These are phyloP conservation scores for Austroboletus novae-zelandiae DNA, from an alignment of 1,284 basidiomycete genomes.

Conservation along the genomic window DNA sequence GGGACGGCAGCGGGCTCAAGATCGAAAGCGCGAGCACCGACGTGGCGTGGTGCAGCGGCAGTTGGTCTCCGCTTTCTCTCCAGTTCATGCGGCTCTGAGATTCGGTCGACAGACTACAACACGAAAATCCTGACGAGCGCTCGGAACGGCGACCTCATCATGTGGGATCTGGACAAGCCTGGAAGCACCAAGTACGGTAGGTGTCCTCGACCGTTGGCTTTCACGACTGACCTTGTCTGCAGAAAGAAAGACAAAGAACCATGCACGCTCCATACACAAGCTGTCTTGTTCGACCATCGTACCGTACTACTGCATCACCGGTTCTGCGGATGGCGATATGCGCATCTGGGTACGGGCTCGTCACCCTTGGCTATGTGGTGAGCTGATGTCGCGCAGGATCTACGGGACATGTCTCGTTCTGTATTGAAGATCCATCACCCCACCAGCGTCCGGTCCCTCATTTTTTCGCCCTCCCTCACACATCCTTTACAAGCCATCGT, in stretches of 20 bases:
- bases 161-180: slow-evolving; percentile 79
- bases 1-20: slow-evolving; percentile 71
- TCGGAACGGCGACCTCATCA: slow-evolving; percentile 78
- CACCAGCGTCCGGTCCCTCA: slow-evolving; percentile 66
- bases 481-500: slow-evolving; percentile 70
- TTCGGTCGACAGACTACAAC: slow-evolving; percentile 52
- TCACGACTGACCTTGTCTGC: slow-evolving; percentile 11
- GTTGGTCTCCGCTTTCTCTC: slow-evolving; percentile 45
- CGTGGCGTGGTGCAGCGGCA: slow-evolving; percentile 76
- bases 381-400: slow-evolving; percentile 51
- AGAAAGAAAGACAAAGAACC: slow-evolving; percentile 75
- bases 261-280: slow-evolving; percentile 74
- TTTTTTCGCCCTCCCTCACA: slow-evolving; percentile 65
- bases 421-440: slow-evolving; percentile 74
- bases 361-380: not conserved
- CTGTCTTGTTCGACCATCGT: slow-evolving; percentile 62
- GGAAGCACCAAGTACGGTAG: slow-evolving; percentile 70
- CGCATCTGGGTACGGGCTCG: slow-evolving; percentile 69
- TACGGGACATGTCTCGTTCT: slow-evolving; percentile 68
- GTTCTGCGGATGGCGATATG: slow-evolving; percentile 79
- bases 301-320: slow-evolving; percentile 74
- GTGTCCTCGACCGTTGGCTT: slow-evolving; percentile 16
- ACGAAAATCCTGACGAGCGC: slow-evolving; percentile 83
- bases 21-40: slow-evolving; percentile 76
- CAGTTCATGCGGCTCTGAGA: no score